Conservation (phyloP, 1,139 yeast genomes). For the Zygoascus hellenicus region DNA sequence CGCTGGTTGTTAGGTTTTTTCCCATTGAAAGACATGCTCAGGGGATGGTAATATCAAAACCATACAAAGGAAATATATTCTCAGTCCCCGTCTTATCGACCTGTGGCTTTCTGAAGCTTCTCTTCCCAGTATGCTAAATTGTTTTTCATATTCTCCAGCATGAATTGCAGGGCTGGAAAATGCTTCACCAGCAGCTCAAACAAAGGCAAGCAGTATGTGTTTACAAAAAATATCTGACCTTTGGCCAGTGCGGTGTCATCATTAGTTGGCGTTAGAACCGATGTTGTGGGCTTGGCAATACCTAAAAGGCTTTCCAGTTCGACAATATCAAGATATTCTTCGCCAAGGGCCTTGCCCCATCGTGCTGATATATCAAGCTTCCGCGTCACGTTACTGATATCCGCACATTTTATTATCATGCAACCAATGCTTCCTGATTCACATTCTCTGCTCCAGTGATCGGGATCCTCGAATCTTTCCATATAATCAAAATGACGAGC, state of each 20-base stretch:
- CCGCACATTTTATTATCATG: conserved; percentile 83
- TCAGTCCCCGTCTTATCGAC: neutral
- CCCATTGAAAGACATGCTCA: too few relatives aligned
- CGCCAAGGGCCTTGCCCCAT: conserved; percentile 76
- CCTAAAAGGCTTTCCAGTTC: conserved; percentile 42
- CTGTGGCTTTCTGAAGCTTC: conserved; percentile 5
- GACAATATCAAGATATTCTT: conserved; percentile 71
- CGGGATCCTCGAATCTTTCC: conserved; percentile 30
- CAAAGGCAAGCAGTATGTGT: conserved; percentile 71
- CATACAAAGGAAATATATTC: too few relatives aligned
- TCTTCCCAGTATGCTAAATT: conserved; percentile 43
- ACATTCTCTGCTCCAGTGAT: conserved; percentile 23
- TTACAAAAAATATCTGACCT: conserved; percentile 83
- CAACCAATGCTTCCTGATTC: conserved; percentile 46
- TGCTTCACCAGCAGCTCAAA: conserved; percentile 55
- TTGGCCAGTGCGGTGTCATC: conserved; percentile 41
- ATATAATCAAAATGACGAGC: conserved; percentile 79
- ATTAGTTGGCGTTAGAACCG: conserved; percentile 3
- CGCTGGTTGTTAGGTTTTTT: too few relatives aligned
- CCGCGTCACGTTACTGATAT: conserved; percentile 85
- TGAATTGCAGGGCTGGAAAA: conserved; percentile 30
- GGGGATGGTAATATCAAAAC: too few relatives aligned
- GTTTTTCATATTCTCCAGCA: conserved; percentile 41
- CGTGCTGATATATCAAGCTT: conserved; percentile 68
- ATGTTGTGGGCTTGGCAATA: conserved; percentile 16